Conservation (phyloP, 352 stramenopile species). For the Pythium insidiosum region DNA sequence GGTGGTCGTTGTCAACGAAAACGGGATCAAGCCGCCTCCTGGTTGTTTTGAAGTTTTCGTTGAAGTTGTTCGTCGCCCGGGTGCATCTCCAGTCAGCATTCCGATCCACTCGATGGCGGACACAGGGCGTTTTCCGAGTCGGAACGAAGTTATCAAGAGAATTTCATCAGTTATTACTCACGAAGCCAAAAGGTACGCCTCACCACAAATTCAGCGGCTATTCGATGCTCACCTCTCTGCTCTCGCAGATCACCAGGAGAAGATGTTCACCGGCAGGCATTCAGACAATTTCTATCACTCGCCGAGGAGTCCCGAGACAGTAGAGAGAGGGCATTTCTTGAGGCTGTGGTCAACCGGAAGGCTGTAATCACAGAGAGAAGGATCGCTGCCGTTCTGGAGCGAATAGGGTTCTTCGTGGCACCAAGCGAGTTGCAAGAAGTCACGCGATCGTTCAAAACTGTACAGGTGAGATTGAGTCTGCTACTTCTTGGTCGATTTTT, state of each 20-base stretch:
- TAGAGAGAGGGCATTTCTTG: slow-evolving; percentile 45
- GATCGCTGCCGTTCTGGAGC: slow-evolving; percentile 31
- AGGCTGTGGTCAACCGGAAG: slow-evolving; percentile 55
- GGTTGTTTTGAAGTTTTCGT: slow-evolving; percentile 52
- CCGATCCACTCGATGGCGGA: slow-evolving; percentile 46
- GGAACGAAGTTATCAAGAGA: slow-evolving; percentile 42
- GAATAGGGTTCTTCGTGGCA: slow-evolving; percentile 52
- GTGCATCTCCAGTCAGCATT: slow-evolving; percentile 18
- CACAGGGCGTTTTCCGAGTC: slow-evolving; percentile 35
- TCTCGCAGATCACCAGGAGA: slow-evolving; percentile 34
- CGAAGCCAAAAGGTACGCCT: slow-evolving; percentile 43
- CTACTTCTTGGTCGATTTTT: not conserved
- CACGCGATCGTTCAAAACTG: slow-evolving; percentile 32
- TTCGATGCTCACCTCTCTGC: not conserved
- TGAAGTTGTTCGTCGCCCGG: slow-evolving; percentile 23
- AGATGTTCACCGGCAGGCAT: slow-evolving; percentile 44
- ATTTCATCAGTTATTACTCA: slow-evolving; percentile 45
- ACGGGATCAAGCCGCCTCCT: slow-evolving; percentile 7
- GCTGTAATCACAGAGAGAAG: slow-evolving; percentile 56
- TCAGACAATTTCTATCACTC: slow-evolving; percentile 46
- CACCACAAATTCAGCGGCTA: not conserved
- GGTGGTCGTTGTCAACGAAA: slow-evolving; percentile 30
- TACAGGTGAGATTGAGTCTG: slow-evolving; percentile 47
- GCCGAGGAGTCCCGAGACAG: slow-evolving; percentile 31
- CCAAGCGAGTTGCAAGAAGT: slow-evolving; percentile 34